phyloP scores from a whole-genome alignment of 139 green algal species.

The Haematococcus sp. region DNA sequence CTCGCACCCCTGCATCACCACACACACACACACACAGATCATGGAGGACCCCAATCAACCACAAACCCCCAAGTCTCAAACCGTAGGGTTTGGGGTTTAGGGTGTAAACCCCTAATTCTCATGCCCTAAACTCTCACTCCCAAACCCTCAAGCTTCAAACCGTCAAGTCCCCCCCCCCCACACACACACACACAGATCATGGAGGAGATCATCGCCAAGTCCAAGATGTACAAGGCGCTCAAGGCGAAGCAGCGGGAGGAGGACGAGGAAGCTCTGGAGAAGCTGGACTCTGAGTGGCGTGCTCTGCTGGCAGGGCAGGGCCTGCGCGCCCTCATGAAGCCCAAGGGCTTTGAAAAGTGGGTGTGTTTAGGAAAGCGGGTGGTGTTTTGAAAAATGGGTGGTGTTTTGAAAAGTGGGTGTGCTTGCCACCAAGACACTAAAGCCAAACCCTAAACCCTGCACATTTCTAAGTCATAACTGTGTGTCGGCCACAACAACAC shows the following conservation, averaged over 20 bases:
- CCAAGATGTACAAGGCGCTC: slow-evolving; percentile 76
- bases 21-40: too few species aligned
- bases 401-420: too few species aligned
- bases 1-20: too few species aligned
- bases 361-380: neutral
- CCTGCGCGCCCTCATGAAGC: slow-evolving; percentile 21
- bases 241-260: slow-evolving; percentile 82
- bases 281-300: slow-evolving; percentile 36
- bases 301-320: too few species aligned
- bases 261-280: slow-evolving; percentile 72
- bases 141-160: neutral
- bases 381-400: too few species aligned
- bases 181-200: slow-evolving; percentile 90
- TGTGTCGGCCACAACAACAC: too few species aligned
- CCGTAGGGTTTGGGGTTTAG: slow-evolving; percentile 11
- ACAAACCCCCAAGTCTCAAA: too few species aligned
- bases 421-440: too few species aligned
- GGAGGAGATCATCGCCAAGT: slow-evolving; percentile 97
- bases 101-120: slow-evolving; percentile 12
- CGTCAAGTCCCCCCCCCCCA: neutral
- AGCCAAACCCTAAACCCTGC: too few species aligned
- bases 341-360: slow-evolving; percentile 17
- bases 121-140: too few species aligned
- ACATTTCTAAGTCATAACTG: too few species aligned
- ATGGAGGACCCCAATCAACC: too few species aligned